phyloP scores from a whole-genome alignment of 306 rosid species.

The Geum urbanum region DNA sequence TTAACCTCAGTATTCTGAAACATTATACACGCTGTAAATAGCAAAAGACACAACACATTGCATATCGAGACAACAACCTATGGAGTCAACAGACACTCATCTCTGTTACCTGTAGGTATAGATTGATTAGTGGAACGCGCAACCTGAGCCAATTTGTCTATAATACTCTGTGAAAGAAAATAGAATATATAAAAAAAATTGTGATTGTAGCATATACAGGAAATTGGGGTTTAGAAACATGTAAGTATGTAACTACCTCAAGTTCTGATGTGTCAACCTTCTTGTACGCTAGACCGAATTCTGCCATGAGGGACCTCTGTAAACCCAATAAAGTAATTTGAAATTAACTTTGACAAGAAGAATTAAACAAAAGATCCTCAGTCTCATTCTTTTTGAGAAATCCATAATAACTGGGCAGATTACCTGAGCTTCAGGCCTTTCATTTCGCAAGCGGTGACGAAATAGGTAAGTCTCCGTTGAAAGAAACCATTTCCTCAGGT shows the following conservation, averaged over 20 bases:
- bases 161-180: slow-evolving; percentile 47
- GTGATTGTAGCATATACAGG: slow-evolving; percentile 4
- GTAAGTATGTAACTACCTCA: slow-evolving; percentile 52
- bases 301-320: slow-evolving; percentile 66
- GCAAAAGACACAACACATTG: slow-evolving; percentile 1
- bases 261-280: slow-evolving; percentile 59
- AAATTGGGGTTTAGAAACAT: not conserved
- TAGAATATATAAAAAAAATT: not conserved
- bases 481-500: slow-evolving; percentile 93
- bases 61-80: slow-evolving; percentile 11
- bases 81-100: slow-evolving; percentile 9
- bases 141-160: slow-evolving; percentile 68
- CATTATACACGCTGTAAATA: not conserved
- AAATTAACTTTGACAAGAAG: not conserved
- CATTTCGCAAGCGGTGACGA: slow-evolving; percentile 54
- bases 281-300: slow-evolving; percentile 64
- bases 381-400: not conserved
- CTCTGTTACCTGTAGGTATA: slow-evolving; percentile 48
- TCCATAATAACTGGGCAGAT: not conserved
- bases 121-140: slow-evolving; percentile 58
- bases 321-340: slow-evolving; percentile 30
- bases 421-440: slow-evolving; percentile 72
- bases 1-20: not conserved
- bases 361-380: slow-evolving; percentile 17
- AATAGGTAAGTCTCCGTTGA: slow-evolving; percentile 78